These are phyloP conservation scores for Aspergillus sp. DNA, from an alignment of 2,329 filamentous ascomycete genomes.

Conservation along the genomic window DNA sequence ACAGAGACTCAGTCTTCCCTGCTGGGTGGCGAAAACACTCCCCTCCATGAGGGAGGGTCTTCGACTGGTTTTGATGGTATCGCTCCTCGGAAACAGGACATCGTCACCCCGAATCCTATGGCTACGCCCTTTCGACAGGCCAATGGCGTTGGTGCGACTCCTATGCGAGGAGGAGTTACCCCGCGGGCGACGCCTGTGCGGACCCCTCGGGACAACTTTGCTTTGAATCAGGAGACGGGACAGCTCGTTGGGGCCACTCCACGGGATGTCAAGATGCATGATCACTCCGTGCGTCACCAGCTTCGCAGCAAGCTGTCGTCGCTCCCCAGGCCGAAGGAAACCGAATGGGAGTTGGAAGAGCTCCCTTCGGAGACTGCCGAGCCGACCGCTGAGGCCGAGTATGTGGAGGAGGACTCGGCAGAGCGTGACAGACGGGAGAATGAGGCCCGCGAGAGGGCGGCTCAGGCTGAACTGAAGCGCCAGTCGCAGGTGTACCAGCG, in stretches of 20 bases:
- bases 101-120: slow-evolving; percentile 91
- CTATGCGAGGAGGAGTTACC: slow-evolving; percentile 47
- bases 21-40: slow-evolving; percentile 87
- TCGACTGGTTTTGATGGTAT: slow-evolving; percentile 86
- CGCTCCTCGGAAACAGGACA: slow-evolving; percentile 66
- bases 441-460: slow-evolving; percentile 52
- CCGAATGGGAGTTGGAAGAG: slow-evolving; percentile 81
- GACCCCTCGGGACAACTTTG: slow-evolving; percentile 79
- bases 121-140: slow-evolving; percentile 72
- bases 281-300: slow-evolving; percentile 58
- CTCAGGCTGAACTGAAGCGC: slow-evolving; percentile 63
- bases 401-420: slow-evolving; percentile 58
- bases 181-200: slow-evolving; percentile 75
- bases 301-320: slow-evolving; percentile 59
- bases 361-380: slow-evolving; percentile 74
- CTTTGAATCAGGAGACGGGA: slow-evolving; percentile 65
- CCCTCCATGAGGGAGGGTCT: slow-evolving; percentile 67
- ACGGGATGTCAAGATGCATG: slow-evolving; percentile 61
- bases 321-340: slow-evolving; percentile 84
- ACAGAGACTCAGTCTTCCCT: slow-evolving; percentile 91
- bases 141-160: slow-evolving; percentile 59
- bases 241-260: slow-evolving; percentile 65
- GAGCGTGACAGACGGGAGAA: slow-evolving; percentile 65
- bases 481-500: slow-evolving; percentile 88
- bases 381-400: slow-evolving; percentile 38